Evolutionary conservation across 2,329 filamentous ascomycete species (phyloP), one percentile per base, ranked within the genome.

Genomic region (Aspergillus carbonarius): DNA sequence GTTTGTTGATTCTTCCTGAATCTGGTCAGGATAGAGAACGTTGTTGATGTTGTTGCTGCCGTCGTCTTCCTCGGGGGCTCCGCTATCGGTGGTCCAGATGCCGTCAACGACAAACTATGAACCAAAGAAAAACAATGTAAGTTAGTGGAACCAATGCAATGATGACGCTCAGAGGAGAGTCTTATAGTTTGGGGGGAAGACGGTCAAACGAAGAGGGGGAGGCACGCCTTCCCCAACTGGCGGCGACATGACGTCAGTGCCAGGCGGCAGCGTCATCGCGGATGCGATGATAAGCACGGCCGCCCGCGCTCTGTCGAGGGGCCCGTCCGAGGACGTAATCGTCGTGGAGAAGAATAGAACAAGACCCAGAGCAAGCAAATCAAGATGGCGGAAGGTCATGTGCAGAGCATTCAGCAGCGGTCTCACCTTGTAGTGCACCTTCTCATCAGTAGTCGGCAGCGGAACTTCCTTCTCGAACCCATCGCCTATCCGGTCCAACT

Each of bases 401-500:
- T 60, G 61, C 39, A 59, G 57, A 62, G 59, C 13, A 18, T 51
- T 25, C 39, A n/a, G 13, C 18, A 25, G 27, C 23, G 30, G 42
- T 57, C 84, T 65, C 81, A 96, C 93, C 91, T 99, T 99, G 87
- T 97, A 99, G 72, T 88, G 88, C 67, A 96, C 88, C 80, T 95
- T 96, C 63, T 88, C 81, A 50, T 81, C 79, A 15, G 81, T 78
- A 56, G 85, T 80, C 51, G 88, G 81, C 34, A 98, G 82, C 54
- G 85, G 80, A 60, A 99, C 92, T 34, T 86, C 85, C 82, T 96
- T 96, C 77, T 89, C 83, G 76, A 96, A 96, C 63, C 76, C 74
- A 50, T 86, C 81, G 72, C 84, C 89, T 40, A 86, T 83, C 79
- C 91, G 92, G 49, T 92, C 87, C 58, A 99, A 84, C 80, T 90